These are phyloP conservation scores for Elongisporangium senticosum DNA, from an alignment of 352 stramenopile species.

Conservation along the genomic window DNA sequence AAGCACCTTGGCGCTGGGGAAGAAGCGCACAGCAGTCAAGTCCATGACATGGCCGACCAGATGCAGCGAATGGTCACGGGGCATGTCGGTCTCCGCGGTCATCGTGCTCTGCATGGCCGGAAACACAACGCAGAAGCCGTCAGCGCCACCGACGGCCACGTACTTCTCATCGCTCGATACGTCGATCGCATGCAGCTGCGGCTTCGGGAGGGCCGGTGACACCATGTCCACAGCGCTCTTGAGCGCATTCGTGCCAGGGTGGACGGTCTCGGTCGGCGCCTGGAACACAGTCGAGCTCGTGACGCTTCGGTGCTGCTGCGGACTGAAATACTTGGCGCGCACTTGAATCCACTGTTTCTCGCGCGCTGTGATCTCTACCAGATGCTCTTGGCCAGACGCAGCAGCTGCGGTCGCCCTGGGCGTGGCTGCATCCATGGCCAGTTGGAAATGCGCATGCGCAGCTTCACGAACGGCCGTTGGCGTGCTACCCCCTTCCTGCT, in stretches of 20 bases:
- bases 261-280: conserved; percentile 28
- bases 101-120: conserved; percentile 16
- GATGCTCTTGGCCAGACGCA: conserved; percentile 2
- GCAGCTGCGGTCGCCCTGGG: neutral
- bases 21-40: conserved; percentile 55
- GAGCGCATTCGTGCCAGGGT: conserved; percentile 1
- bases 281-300: conserved; percentile 45
- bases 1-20: conserved; percentile 63
- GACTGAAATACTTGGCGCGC: conserved; percentile 13
- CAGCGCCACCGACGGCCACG: conserved; percentile 42
- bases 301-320: conserved; percentile 9
- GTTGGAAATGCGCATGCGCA: conserved; percentile 37
- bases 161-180: conserved; percentile 43
- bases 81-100: neutral
- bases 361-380: conserved; percentile 30
- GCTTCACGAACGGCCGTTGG: conserved; percentile 5
- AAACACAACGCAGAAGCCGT: conserved; percentile 52
- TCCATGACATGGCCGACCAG: conserved; percentile 55
- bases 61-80: conserved; percentile 16
- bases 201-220: neutral
- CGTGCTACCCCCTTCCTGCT: neutral
- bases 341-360: conserved; percentile 47
- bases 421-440: conserved; percentile 16
- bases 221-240: conserved; percentile 5
- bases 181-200: conserved; percentile 48